phyloP scores from a whole-genome alignment of 2,329 filamentous ascomycete genomes.

The Penicillium thymicola region DNA sequence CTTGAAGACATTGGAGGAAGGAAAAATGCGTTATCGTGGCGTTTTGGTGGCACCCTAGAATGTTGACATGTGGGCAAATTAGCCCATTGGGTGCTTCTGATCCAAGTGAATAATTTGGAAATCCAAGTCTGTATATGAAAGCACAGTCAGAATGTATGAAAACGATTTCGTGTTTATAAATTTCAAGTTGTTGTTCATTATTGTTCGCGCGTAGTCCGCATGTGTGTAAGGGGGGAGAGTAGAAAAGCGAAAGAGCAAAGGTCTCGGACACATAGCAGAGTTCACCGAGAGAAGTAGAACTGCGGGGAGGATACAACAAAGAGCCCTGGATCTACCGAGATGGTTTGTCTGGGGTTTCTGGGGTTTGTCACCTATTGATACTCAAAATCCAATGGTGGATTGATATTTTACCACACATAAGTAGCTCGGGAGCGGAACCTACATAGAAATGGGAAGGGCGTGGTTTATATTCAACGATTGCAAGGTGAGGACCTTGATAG shows the following conservation, averaged over 20 bases:
- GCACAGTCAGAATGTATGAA: not conserved
- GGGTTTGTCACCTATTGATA: not conserved
- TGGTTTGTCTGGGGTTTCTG: no score
- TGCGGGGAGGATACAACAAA: not conserved
- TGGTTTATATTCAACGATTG: not conserved
- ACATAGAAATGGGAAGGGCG: not conserved
- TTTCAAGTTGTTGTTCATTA: no score
- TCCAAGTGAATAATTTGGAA: no score
- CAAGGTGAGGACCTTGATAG: not conserved
- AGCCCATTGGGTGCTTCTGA: not conserved
- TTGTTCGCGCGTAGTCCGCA: not conserved
- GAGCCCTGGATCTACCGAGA: no score
- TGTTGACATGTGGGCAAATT: not conserved
- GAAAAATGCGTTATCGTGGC: conserved; percentile 51
- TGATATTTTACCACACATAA: not conserved
- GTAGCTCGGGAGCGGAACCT: no score
- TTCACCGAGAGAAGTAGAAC: not conserved
- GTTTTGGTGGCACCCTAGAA: conserved; percentile 38
- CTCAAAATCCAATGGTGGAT: not conserved
- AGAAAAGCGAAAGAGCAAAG: not conserved
- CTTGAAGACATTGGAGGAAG: conserved; percentile 47
- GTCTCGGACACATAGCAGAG: not conserved
- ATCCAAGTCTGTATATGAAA: not conserved
- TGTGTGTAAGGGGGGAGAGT: not conserved
- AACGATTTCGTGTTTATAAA: not conserved